Evolutionary conservation across 148 eudicot species (phyloP).

Genomic region (Tetragonia tetragonoides): DNA sequence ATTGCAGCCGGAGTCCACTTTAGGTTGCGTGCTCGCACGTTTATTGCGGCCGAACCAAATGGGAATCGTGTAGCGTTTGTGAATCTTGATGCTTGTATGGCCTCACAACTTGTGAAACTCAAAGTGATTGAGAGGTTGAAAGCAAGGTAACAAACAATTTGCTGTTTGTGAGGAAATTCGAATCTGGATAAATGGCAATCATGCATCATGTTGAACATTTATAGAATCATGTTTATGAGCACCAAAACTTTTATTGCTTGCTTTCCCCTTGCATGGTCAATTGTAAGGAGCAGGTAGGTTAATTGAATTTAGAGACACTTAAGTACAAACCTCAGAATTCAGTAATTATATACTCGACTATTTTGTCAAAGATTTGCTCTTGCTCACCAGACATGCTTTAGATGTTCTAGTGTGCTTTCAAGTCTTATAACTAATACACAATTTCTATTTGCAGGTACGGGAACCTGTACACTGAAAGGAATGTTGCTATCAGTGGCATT

Average conservation of each 20-base stretch:
- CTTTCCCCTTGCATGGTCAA: neutral
- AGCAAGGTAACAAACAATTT: conserved; percentile 53
- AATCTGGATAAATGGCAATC: neutral
- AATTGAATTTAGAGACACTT: neutral
- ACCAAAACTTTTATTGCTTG: neutral
- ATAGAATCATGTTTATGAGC: neutral
- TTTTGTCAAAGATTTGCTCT: conserved; percentile 3
- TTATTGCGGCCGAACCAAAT: conserved; percentile 79
- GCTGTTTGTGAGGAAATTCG: neutral
- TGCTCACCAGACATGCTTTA: neutral
- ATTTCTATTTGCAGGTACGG: conserved; percentile 65
- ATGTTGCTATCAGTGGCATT: conserved; percentile 97
- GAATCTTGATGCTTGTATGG: conserved; percentile 99
- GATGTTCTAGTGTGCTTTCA: neutral
- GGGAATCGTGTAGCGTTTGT: conserved; percentile 76
- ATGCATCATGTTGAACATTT: neutral
- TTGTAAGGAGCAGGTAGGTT: neutral
- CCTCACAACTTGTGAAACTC: conserved; percentile 83
- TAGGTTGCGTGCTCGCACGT: conserved; percentile 85
- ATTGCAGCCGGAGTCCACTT: conserved; percentile 83
- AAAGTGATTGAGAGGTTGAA: conserved; percentile 91
- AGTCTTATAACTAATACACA: conserved; percentile 3
- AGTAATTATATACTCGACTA: neutral
- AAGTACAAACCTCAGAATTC: neutral
- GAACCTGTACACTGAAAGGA: conserved; percentile 70